These are phyloP conservation scores for Aspergillus sp. DNA, from an alignment of 2,329 filamentous ascomycete genomes.

Conservation along the genomic window DNA sequence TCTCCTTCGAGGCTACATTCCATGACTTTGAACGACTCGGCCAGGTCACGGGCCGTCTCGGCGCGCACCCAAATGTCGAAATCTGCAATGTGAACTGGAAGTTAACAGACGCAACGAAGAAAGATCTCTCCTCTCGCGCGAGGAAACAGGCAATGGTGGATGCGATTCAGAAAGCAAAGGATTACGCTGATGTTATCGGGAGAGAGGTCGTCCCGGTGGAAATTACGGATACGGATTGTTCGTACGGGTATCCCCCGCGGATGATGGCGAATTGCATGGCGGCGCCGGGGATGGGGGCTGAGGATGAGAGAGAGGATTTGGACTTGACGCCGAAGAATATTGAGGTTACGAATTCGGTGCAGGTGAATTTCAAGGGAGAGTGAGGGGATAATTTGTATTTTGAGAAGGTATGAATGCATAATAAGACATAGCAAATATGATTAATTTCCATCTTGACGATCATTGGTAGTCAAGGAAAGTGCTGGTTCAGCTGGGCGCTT, in stretches of 20 bases:
- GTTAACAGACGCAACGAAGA: slow-evolving; percentile 17
- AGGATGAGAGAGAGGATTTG: background rate
- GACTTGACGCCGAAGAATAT: slow-evolving; percentile 9
- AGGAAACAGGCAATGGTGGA: slow-evolving; percentile 18
- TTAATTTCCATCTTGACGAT: too few relatives aligned
- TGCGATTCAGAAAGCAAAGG: slow-evolving; percentile 18
- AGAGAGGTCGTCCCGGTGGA: slow-evolving; percentile 11
- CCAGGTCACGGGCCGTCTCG: slow-evolving; percentile 12
- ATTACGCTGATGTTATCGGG: slow-evolving; percentile 16
- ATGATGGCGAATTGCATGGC: slow-evolving; percentile 3
- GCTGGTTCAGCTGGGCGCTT: too few relatives aligned
- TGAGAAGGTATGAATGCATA: too few relatives aligned
- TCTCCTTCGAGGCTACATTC: slow-evolving; percentile 16
- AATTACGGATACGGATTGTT: slow-evolving; percentile 4
- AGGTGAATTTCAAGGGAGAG: slow-evolving; percentile 2
- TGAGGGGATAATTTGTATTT: too few relatives aligned
- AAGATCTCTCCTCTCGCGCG: slow-evolving; percentile 12
- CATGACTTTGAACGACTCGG: slow-evolving; percentile 17
- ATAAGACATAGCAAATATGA: too few relatives aligned
- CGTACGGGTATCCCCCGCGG: background rate
- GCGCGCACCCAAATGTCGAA: slow-evolving; percentile 14
- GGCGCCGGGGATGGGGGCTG: background rate
- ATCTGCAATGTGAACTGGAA: slow-evolving; percentile 19
- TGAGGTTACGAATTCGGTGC: slow-evolving; percentile 4
- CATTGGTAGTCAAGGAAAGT: too few relatives aligned